Evolutionary conservation across 2,329 filamentous ascomycete genomes (phyloP).

Genomic region (Cercospora nicotianae): DNA sequence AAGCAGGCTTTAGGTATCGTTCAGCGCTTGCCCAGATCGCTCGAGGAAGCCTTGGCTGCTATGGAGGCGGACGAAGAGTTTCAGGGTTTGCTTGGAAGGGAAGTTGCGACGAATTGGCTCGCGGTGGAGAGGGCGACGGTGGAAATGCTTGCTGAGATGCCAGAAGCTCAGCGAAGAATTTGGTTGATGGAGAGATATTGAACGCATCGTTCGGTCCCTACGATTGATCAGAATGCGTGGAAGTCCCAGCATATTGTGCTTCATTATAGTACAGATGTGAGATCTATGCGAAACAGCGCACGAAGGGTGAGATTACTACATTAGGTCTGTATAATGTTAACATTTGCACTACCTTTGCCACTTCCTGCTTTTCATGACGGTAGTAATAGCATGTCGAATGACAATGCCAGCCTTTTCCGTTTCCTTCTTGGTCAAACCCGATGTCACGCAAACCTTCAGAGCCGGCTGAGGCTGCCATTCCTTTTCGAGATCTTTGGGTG

Average conservation of each 20-base stretch:
- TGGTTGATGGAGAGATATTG: constrained; percentile 70
- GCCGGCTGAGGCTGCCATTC: constrained; percentile 73
- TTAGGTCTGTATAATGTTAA: background rate
- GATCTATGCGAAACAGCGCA: background rate
- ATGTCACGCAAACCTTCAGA: constrained; percentile 88
- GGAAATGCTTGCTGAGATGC: constrained; percentile 53
- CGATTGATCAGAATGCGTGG: background rate
- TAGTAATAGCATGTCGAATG: constrained; percentile 90
- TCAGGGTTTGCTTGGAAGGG: background rate
- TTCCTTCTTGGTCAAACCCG: constrained; percentile 86
- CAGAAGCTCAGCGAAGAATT: constrained; percentile 48
- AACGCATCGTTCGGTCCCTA: background rate
- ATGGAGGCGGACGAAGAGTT: constrained; percentile 41
- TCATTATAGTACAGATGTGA: background rate
- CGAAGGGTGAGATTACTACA: background rate
- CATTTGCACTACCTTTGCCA: constrained; percentile 26
- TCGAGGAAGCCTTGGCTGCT: constrained; percentile 57
- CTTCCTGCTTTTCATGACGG: constrained; percentile 66
- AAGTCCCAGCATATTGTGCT: background rate
- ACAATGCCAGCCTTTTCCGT: constrained; percentile 88
- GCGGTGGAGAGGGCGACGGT: constrained; percentile 60
- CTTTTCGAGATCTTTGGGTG: constrained; percentile 61
- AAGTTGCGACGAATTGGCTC: constrained; percentile 23
- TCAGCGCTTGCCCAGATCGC: constrained; percentile 54
- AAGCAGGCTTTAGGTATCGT: constrained; percentile 55